Percentiles rank a stretch among this genome's conserved stretches.
phyloP scores from a whole-genome alignment of 768 basidiomycete genomes.

The Paxillus involutus region DNA sequence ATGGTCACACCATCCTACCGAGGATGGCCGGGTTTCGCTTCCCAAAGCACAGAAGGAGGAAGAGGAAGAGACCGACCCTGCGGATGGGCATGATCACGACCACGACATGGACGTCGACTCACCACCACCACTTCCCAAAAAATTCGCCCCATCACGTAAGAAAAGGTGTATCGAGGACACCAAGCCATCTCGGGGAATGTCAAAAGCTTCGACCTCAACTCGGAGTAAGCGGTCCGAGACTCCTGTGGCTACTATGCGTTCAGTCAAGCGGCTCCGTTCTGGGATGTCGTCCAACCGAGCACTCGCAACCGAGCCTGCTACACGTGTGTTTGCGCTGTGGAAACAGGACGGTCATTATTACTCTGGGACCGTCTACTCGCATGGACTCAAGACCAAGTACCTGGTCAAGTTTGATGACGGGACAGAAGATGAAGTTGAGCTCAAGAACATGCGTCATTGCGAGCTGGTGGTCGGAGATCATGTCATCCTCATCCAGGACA shows the following conservation, averaged over 20 bases:
- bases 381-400: constrained; percentile 35
- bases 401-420: constrained; percentile 68
- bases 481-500: constrained; percentile 40
- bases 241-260: constrained; percentile 31
- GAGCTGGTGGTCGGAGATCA: constrained; percentile 56
- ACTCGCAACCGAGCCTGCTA: constrained; percentile 30
- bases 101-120: constrained; percentile 36
- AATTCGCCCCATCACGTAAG: constrained; percentile 33
- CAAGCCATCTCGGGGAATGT: constrained; percentile 20
- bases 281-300: constrained; percentile 26
- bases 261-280: constrained; percentile 42
- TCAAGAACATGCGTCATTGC: constrained; percentile 54
- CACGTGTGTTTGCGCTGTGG: constrained; percentile 74
- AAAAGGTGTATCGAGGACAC: constrained; percentile 41
- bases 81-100: constrained; percentile 45
- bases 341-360: constrained; percentile 59
- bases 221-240: constrained; percentile 27
- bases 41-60: constrained; percentile 29
- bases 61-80: constrained; percentile 41
- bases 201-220: constrained; percentile 27
- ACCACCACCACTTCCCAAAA: constrained; percentile 27
- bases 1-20: constrained; percentile 14
- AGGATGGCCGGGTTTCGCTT: constrained; percentile 27
- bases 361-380: constrained; percentile 52
- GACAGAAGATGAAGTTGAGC: constrained; percentile 43